These are phyloP conservation scores for Coprinellus micaceus DNA, from an alignment of 768 basidiomycete genomes.

Conservation along the genomic window DNA sequence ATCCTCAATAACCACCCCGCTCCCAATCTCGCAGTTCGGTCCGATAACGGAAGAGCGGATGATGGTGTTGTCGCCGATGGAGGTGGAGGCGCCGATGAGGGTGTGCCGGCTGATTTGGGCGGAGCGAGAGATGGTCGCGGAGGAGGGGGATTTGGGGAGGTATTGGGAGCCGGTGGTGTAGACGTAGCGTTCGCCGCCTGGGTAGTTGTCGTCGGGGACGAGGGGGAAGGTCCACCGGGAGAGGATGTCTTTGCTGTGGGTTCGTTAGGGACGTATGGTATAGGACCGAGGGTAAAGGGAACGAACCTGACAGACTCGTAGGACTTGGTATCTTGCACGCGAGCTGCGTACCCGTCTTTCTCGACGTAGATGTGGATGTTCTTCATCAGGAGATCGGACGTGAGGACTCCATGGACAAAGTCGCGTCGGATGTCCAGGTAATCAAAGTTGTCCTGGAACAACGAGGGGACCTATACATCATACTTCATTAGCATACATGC, in stretches of 20 bases:
- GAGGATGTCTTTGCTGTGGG: slow-evolving; percentile 81
- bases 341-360: slow-evolving; percentile 86
- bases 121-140: slow-evolving; percentile 72
- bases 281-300: neutral
- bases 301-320: slow-evolving; percentile 84
- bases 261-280: slow-evolving; percentile 4
- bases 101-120: slow-evolving; percentile 78
- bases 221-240: slow-evolving; percentile 94
- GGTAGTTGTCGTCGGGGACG: slow-evolving; percentile 92
- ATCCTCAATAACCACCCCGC: slow-evolving; percentile 61
- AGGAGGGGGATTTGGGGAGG: slow-evolving; percentile 70
- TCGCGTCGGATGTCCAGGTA: slow-evolving; percentile 88
- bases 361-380: slow-evolving; percentile 89
- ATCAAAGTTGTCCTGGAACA: slow-evolving; percentile 99
- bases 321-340: slow-evolving; percentile 88
- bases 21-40: slow-evolving; percentile 66
- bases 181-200: slow-evolving; percentile 78
- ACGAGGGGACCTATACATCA: slow-evolving; percentile 70
- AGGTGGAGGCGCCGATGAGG: slow-evolving; percentile 78
- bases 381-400: slow-evolving; percentile 92
- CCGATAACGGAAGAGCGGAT: slow-evolving; percentile 79
- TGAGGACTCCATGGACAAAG: slow-evolving; percentile 92
- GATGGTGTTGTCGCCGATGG: slow-evolving; percentile 61
- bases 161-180: slow-evolving; percentile 88
- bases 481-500: neutral